These are phyloP conservation scores for Rhizopus delemar DNA, from an alignment of 371 early-diverging fungal genomes.

Conservation along the genomic window DNA sequence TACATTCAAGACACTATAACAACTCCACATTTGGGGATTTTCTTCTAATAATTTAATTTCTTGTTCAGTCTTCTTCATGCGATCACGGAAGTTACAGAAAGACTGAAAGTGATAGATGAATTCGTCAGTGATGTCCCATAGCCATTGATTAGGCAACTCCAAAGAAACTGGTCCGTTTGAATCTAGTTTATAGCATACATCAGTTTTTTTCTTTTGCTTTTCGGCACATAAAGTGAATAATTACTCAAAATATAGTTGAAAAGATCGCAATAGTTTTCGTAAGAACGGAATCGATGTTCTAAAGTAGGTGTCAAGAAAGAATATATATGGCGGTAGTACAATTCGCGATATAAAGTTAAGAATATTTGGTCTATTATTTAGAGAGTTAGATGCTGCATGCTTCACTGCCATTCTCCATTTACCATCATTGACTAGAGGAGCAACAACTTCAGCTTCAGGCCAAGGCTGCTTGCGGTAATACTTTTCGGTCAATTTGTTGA, in stretches of 20 bases:
- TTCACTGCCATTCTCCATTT: constrained; percentile 8
- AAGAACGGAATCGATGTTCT: constrained; percentile 89
- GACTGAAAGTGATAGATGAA: constrained; percentile 98
- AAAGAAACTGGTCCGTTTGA: constrained; percentile 80
- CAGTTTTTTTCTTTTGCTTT: too few species aligned
- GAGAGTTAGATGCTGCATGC: not conserved
- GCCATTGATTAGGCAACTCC: constrained; percentile 96
- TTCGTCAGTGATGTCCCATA: constrained; percentile 98
- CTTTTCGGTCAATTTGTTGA: constrained; percentile 90
- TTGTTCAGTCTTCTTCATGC: constrained; percentile 75
- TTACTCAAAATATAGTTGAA: constrained; percentile 94
- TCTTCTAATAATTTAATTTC: constrained; percentile 80
- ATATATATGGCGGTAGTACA: constrained; percentile 96
- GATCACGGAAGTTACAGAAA: constrained; percentile 91
- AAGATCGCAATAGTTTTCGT: constrained; percentile 92
- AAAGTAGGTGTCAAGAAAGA: constrained; percentile 84
- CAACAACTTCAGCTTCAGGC: constrained; percentile 89
- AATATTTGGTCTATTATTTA: constrained; percentile 74
- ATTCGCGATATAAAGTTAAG: constrained; percentile 91
- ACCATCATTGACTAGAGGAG: constrained; percentile 86
- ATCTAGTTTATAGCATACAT: constrained; percentile 38
- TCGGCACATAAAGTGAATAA: too few species aligned
- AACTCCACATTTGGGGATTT: constrained; percentile 91
- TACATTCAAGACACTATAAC: constrained; percentile 92
- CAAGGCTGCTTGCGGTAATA: constrained; percentile 87